Conservation (phyloP, 225 moss, liverwort and hornwort genomes). For the Climacium dendroides region DNA sequence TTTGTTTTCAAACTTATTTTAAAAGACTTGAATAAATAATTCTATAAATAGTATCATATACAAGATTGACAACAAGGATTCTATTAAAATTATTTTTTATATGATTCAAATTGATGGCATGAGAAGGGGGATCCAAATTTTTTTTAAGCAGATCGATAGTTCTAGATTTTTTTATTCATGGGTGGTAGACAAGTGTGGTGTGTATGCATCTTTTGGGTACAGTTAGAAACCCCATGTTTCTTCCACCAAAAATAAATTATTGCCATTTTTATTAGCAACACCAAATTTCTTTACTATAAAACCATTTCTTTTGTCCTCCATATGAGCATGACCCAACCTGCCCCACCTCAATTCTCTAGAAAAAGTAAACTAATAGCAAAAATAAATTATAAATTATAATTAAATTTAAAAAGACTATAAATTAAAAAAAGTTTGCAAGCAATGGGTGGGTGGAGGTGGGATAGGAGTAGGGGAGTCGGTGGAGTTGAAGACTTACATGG, state of each 20-base stretch:
- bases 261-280: accelerated
- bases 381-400: background rate
- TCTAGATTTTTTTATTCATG: no score
- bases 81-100: no score
- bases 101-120: no score
- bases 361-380: background rate
- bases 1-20: background rate
- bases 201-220: no score
- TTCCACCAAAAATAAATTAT: background rate
- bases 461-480: accelerated
- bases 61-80: no score
- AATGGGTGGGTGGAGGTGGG: accelerated
- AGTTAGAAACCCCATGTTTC: no score
- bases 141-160: no score
- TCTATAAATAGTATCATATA: background rate
- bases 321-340: accelerated
- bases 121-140: no score
- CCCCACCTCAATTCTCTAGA: accelerated
- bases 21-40: background rate
- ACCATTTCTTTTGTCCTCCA: background rate
- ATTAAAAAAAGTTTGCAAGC: accelerated
- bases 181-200: no score
- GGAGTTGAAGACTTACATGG: background rate
- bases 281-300: background rate
- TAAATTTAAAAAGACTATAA: no score